phyloP scores from a whole-genome alignment of 2,329 filamentous ascomycete species.

The Aspergillus sclerotialis region DNA sequence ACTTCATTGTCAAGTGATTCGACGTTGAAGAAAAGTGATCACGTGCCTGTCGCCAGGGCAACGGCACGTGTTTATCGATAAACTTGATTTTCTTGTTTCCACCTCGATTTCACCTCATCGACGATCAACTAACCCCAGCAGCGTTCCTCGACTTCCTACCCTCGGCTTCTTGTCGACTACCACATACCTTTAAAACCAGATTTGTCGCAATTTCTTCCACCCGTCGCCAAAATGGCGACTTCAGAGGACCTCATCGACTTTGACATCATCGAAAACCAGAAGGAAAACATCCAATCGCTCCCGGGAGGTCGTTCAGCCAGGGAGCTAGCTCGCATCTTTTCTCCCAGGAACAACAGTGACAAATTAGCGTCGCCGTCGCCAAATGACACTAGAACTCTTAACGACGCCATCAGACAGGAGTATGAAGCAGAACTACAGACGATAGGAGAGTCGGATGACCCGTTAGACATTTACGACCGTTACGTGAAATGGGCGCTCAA shows the following conservation, averaged over 20 bases:
- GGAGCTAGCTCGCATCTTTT: conserved; percentile 74
- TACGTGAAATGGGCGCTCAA: conserved; percentile 97
- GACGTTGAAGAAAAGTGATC: conserved; percentile 14
- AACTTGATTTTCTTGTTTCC: conserved; percentile 5
- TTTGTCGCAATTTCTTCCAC: no score
- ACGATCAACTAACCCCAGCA: conserved; percentile 1
- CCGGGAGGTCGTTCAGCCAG: conserved; percentile 83
- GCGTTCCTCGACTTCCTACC: no score
- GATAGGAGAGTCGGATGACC: conserved; percentile 84
- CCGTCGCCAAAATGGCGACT: conserved; percentile 37
- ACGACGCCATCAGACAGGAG: conserved; percentile 71
- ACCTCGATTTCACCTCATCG: conserved; percentile 1
- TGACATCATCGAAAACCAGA: conserved; percentile 90
- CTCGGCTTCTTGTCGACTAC: background rate
- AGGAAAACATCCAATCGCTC: conserved; percentile 95
- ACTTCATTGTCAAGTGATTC: no score
- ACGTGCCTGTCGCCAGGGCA: conserved; percentile 28
- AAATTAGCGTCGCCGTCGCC: conserved; percentile 59
- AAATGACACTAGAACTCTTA: conserved; percentile 65
- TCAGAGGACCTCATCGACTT: conserved; percentile 53
- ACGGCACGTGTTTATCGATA: conserved; percentile 33
- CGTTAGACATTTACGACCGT: conserved; percentile 88
- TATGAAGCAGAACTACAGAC: conserved; percentile 77
- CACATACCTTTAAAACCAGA: no score
- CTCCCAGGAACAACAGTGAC: conserved; percentile 34